Percentiles rank a stretch among this genome's conserved stretches.
These are phyloP conservation scores for Marchantia paleacea DNA, from an alignment of 225 moss, liverwort and hornwort genomes.

Conservation along the genomic window DNA sequence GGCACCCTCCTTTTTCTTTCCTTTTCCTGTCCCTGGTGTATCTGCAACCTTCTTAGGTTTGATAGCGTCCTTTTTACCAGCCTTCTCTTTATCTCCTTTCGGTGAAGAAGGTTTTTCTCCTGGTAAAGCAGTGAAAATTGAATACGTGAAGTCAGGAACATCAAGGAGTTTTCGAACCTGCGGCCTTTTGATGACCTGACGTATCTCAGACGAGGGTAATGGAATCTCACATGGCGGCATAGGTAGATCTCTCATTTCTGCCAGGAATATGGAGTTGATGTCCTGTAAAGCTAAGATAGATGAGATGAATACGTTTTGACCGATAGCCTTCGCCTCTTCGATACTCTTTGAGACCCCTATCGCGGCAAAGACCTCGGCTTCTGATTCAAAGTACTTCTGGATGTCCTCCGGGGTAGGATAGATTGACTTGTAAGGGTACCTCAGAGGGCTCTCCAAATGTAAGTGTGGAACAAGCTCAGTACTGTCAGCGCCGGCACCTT, in stretches of 20 bases:
- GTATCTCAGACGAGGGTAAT: constrained; percentile 37
- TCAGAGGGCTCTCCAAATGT: constrained; percentile 43
- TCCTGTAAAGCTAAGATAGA: constrained; percentile 44
- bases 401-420: constrained; percentile 64
- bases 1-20: constrained; percentile 17
- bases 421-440: constrained; percentile 67
- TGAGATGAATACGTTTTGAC: constrained; percentile 38
- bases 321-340: neutral
- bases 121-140: constrained; percentile 54
- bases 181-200: constrained; percentile 60
- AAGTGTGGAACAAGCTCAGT: constrained; percentile 41
- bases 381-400: constrained; percentile 42
- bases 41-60: constrained; percentile 10
- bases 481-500: constrained; percentile 23
- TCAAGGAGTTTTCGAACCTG: constrained; percentile 39
- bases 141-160: constrained; percentile 48
- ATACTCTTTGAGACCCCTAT: constrained; percentile 31
- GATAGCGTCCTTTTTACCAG: constrained; percentile 24
- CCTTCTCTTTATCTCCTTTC: constrained; percentile 24
- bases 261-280: constrained; percentile 27
- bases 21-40: neutral
- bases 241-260: constrained; percentile 52
- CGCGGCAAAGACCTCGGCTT: constrained; percentile 47
- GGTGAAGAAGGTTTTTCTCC: constrained; percentile 28
- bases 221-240: constrained; percentile 51